Evolutionary conservation across 129 eudicot genomes (phyloP).

Genomic region (Helianthus annuus): HanXRQr2.0-SUNRISE NC_035448.2:115290689-115291188

Average conservation of each 20-base stretch:
- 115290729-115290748: background rate
- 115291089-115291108: slow-evolving; percentile 20
- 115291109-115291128: slow-evolving; percentile 1
- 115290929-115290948: background rate
- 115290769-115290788: too few relatives aligned
- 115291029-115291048: background rate
- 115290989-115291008: background rate
- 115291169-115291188: slow-evolving; percentile 29
- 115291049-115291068: background rate
- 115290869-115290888: background rate
- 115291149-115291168: slow-evolving; percentile 12
- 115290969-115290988: background rate
- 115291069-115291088: background rate
- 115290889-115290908: background rate
- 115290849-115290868: too few relatives aligned
- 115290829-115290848: too few relatives aligned
- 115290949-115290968: background rate
- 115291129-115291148: background rate
- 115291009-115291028: slow-evolving; percentile 5
- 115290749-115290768: background rate
- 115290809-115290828: background rate
- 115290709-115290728: too few relatives aligned
- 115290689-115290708: too few relatives aligned
- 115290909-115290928: background rate
- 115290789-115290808: background rate